Conservation (phyloP, 768 basidiomycete species). For the Hemileccinum rubropunctum region DNA sequence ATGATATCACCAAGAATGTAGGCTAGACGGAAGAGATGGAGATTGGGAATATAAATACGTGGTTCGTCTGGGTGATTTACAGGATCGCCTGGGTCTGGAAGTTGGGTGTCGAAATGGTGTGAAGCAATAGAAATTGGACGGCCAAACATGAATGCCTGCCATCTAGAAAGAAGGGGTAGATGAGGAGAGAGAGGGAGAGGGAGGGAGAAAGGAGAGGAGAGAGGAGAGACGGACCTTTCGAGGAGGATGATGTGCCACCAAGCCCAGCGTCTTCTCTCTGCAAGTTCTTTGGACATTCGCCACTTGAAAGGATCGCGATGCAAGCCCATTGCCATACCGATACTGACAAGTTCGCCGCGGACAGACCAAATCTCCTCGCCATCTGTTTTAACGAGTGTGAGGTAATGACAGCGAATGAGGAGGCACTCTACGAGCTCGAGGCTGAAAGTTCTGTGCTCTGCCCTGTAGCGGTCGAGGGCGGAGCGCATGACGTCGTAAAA, state of each 20-base stretch:
- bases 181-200: slow-evolving; percentile 2
- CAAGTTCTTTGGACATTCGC: slow-evolving; percentile 63
- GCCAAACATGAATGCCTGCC: slow-evolving; percentile 89
- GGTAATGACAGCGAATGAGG: slow-evolving; percentile 68
- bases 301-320: slow-evolving; percentile 85
- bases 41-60: slow-evolving; percentile 69
- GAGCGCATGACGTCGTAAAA: slow-evolving; percentile 69
- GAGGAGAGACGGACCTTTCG: slow-evolving; percentile 55
- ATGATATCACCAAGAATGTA: slow-evolving; percentile 82
- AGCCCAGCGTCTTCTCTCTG: slow-evolving; percentile 81
- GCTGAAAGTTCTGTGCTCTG: slow-evolving; percentile 57
- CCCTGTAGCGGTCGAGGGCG: slow-evolving; percentile 59
- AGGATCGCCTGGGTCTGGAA: slow-evolving; percentile 63
- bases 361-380: slow-evolving; percentile 81
- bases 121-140: slow-evolving; percentile 72
- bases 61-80: slow-evolving; percentile 46
- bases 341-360: slow-evolving; percentile 67
- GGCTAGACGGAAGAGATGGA: slow-evolving; percentile 73
- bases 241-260: slow-evolving; percentile 88
- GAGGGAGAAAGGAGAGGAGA: too few species aligned
- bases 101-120: slow-evolving; percentile 80
- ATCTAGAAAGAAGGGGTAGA: slow-evolving; percentile 41
- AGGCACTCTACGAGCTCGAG: slow-evolving; percentile 76
- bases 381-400: slow-evolving; percentile 69
- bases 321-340: slow-evolving; percentile 79